These are phyloP conservation scores for Ogataea pignaliae DNA, from an alignment of 805 yeast species.

Conservation along the genomic window DNA sequence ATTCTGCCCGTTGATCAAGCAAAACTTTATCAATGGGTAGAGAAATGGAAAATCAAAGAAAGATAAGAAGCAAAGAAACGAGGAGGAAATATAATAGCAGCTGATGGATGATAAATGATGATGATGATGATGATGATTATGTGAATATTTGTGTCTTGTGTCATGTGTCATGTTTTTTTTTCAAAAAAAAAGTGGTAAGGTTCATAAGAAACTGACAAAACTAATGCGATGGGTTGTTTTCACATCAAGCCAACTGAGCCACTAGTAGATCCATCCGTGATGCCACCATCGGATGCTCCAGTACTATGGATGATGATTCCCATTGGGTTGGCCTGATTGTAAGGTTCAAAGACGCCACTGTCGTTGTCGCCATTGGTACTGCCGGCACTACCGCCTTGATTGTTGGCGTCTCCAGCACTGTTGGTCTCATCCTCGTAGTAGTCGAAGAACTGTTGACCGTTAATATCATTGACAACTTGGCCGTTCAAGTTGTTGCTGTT, in stretches of 20 bases:
- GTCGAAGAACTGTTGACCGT: slow-evolving; percentile 20
- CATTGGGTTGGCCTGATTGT: slow-evolving; percentile 18
- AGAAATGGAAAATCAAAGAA: neutral
- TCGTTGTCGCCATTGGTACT: slow-evolving; percentile 3
- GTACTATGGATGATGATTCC: slow-evolving; percentile 14
- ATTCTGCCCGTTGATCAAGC: no score
- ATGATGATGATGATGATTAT: neutral
- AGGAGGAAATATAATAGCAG: neutral
- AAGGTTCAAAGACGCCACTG: slow-evolving; percentile 18
- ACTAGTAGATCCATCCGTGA: neutral
- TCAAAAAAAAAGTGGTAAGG: no score
- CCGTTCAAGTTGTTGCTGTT: neutral
- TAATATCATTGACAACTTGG: slow-evolving; percentile 14
- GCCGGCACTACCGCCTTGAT: neutral
- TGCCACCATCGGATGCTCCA: neutral
- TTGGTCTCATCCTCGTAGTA: slow-evolving; percentile 12
- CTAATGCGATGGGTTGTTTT: no score
- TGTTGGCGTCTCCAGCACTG: slow-evolving; percentile 6
- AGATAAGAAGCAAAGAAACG: neutral
- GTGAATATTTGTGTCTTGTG: neutral
- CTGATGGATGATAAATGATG: neutral
- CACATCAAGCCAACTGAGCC: no score
- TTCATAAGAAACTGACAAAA: no score
- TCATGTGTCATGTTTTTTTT: no score
- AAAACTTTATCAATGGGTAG: no score